A percentile compares a stretch with the other conserved stretches of the same genome.
phyloP scores from a whole-genome alignment of 2,329 filamentous ascomycete species.

The Helotiales sp. region DNA sequence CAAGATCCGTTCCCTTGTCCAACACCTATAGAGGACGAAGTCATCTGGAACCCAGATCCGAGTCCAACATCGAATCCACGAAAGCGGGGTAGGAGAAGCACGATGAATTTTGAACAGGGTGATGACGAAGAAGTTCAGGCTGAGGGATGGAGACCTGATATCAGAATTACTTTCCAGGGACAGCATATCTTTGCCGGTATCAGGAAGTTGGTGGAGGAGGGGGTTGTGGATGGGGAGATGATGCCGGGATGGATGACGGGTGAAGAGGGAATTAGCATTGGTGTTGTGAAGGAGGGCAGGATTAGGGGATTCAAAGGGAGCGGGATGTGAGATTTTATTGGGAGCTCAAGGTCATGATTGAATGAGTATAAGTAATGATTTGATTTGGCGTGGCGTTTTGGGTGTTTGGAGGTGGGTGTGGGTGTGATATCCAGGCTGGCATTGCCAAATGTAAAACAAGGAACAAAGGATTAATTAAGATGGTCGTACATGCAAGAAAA shows the following conservation, averaged over 20 bases:
- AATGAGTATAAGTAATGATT: background rate
- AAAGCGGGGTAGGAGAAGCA: constrained; percentile 39
- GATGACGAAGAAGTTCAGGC: constrained; percentile 41
- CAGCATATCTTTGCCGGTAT: constrained; percentile 82
- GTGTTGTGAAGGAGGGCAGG: constrained; percentile 69
- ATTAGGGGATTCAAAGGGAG: constrained; percentile 64
- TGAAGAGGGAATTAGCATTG: constrained; percentile 78
- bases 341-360: background rate
- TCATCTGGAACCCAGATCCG: constrained; percentile 21
- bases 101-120: constrained; percentile 28
- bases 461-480: background rate
- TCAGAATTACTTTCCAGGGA: constrained; percentile 74
- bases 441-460: background rate
- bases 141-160: constrained; percentile 58
- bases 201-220: constrained; percentile 76
- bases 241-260: constrained; percentile 95
- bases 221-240: constrained; percentile 73
- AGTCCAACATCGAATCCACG: constrained; percentile 32
- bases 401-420: background rate
- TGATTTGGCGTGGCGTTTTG: constrained; percentile 12
- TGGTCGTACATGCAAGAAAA: too few relatives aligned
- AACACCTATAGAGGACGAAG: constrained; percentile 28
- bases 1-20: constrained; percentile 59
- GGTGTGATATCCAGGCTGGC: constrained; percentile 10
- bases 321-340: constrained; percentile 48